Evolutionary conservation across 2,329 filamentous ascomycete species (phyloP).

Genomic region (Intubia oerlemansii): DNA sequence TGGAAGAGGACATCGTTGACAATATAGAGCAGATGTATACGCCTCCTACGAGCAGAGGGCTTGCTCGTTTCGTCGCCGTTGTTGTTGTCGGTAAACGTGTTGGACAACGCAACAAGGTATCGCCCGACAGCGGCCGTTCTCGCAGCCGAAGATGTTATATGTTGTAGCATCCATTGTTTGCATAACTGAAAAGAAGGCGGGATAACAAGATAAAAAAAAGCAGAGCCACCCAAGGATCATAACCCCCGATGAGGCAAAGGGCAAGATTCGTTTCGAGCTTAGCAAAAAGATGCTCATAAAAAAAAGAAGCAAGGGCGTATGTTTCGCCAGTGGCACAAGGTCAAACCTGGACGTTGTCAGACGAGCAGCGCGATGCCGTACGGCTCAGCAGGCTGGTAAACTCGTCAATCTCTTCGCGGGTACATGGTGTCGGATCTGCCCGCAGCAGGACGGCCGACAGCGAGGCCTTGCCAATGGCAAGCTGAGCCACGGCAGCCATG

Average conservation of each 20-base stretch:
- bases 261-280: neutral
- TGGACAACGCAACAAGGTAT: slow-evolving; percentile 50
- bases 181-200: slow-evolving; percentile 20
- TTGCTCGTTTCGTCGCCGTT: slow-evolving; percentile 8
- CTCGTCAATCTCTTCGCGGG: slow-evolving; percentile 45
- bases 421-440: slow-evolving; percentile 47
- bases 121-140: slow-evolving; percentile 50
- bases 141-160: slow-evolving; percentile 44
- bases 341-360: slow-evolving; percentile 76
- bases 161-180: slow-evolving; percentile 64
- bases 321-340: too few relatives aligned
- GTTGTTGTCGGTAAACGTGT: slow-evolving; percentile 23
- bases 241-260: too few relatives aligned
- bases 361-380: slow-evolving; percentile 49
- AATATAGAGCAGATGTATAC: slow-evolving; percentile 58
- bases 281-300: neutral
- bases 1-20: slow-evolving; percentile 63
- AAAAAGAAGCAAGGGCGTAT: slow-evolving; percentile 4
- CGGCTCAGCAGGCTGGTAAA: slow-evolving; percentile 46
- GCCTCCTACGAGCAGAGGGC: slow-evolving; percentile 34
- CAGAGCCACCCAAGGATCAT: too few relatives aligned
- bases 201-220: too few relatives aligned
- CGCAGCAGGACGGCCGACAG: slow-evolving; percentile 53
- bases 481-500: slow-evolving; percentile 33
- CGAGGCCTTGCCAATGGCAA: slow-evolving; percentile 63